A percentile compares a stretch with the other conserved stretches of the same genome.
Conservation (phyloP, 179 eudicot species). For the Silene vulgaris region DNA sequence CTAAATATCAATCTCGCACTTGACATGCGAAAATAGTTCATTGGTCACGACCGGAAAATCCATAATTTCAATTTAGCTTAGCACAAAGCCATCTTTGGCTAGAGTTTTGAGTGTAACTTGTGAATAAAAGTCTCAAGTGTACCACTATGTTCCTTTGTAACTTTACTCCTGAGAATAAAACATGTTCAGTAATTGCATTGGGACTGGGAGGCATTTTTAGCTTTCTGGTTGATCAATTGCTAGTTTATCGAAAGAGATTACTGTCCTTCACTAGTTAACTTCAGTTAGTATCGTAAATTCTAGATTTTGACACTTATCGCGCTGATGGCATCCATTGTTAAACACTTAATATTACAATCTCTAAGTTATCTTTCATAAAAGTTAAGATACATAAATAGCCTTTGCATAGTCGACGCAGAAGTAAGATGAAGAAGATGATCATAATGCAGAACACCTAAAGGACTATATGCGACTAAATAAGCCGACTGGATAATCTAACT, state of each 20-base stretch:
- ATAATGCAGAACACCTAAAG: not conserved
- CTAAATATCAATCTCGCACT: too few species aligned
- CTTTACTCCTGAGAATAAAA: not conserved
- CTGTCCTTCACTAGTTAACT: not conserved
- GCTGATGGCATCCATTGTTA: too few species aligned
- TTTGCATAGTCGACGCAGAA: too few species aligned
- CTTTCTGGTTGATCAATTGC: not conserved
- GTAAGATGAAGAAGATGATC: not conserved
- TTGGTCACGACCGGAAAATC: not conserved
- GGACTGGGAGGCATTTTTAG: not conserved
- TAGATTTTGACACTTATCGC: too few species aligned
- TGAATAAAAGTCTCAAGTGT: not conserved
- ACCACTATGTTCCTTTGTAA: not conserved
- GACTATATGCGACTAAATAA: not conserved
- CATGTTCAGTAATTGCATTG: not conserved
- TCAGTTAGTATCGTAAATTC: too few species aligned
- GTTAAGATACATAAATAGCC: too few species aligned
- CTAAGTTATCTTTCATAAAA: too few species aligned
- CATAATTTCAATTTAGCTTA: not conserved
- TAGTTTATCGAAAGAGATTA: not conserved
- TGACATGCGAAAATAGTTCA: conserved; percentile 18
- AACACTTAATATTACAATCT: too few species aligned
- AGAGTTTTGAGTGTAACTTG: not conserved
- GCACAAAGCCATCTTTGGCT: not conserved
- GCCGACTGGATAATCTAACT: not conserved